Evolutionary conservation across 257 asterid species (phyloP).

Genomic region (Ilex aquifolium): DNA sequence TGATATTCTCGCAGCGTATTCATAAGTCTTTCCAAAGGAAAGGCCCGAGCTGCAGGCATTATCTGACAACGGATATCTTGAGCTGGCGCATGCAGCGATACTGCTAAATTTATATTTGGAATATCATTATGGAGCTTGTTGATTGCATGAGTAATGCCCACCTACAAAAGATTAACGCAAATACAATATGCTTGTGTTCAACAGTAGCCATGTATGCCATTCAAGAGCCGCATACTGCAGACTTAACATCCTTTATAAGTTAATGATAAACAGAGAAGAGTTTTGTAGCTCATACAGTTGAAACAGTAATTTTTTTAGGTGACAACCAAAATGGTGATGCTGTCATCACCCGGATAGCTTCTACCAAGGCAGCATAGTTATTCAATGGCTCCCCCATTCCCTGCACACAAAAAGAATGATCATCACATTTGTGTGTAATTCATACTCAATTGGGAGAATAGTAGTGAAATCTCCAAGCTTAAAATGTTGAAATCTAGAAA

Average conservation of each 20-base stretch:
- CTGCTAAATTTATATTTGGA: conserved; percentile 84
- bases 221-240: no score
- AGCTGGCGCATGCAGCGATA: conserved; percentile 91
- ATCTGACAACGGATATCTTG: conserved; percentile 96
- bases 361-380: conserved; percentile 72
- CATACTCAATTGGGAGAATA: no score
- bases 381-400: conserved; percentile 98
- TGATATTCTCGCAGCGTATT: conserved; percentile 69
- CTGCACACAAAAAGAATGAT: conserved; percentile 32
- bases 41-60: conserved; percentile 99
- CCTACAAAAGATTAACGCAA: conserved; percentile 35
- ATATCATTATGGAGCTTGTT: conserved; percentile 70
- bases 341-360: conserved; percentile 76
- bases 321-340: conserved; percentile 79
- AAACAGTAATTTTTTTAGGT: conserved; percentile 76
- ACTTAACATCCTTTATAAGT: no score
- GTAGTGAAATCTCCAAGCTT: no score
- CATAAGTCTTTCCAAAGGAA: conserved; percentile 89
- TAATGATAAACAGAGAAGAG: no score
- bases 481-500: no score
- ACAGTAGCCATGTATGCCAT: neutral
- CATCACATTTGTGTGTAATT: neutral
- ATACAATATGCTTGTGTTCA: conserved; percentile 6
- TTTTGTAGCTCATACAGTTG: conserved; percentile 51
- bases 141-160: conserved; percentile 87